phyloP scores from a whole-genome alignment of 805 yeast species.

The Trichomonascus vanleenenianus region DNA sequence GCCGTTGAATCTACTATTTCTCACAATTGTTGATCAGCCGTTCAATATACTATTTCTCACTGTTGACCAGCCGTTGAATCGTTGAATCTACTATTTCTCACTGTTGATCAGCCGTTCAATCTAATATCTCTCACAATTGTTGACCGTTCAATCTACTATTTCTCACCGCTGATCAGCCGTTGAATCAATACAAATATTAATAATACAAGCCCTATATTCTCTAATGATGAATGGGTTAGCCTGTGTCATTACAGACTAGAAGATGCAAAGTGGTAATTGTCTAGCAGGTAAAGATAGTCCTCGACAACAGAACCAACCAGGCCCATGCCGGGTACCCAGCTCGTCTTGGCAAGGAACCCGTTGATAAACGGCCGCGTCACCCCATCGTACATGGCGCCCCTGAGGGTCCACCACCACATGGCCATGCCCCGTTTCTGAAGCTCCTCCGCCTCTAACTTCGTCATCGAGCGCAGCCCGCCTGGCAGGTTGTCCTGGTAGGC shows the following conservation, averaged over 20 bases:
- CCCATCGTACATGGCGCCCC: slow-evolving; percentile 32
- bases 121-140: no score
- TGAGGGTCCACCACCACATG: slow-evolving; percentile 33
- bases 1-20: no score
- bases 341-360: slow-evolving; percentile 19
- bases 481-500: slow-evolving; percentile 18
- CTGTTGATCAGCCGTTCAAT: no score
- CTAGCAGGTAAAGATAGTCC: slow-evolving; percentile 33
- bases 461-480: slow-evolving; percentile 20
- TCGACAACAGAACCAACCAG: slow-evolving; percentile 27
- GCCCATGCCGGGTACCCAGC: slow-evolving; percentile 27
- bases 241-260: slow-evolving; percentile 12
- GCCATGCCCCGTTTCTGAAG: slow-evolving; percentile 21
- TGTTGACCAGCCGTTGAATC: no score
- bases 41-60: no score
- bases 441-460: slow-evolving; percentile 29
- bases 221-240: no score
- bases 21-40: no score
- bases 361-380: slow-evolving; percentile 27
- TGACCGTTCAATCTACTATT: no score
- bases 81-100: no score
- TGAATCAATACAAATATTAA: no score
- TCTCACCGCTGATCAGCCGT: no score
- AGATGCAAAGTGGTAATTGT: slow-evolving; percentile 30
- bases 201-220: no score